A percentile compares a stretch with the other conserved stretches of the same genome.
Conservation (phyloP, 495 filamentous ascomycete genomes). For the Schizothecium vesticola region DNA sequence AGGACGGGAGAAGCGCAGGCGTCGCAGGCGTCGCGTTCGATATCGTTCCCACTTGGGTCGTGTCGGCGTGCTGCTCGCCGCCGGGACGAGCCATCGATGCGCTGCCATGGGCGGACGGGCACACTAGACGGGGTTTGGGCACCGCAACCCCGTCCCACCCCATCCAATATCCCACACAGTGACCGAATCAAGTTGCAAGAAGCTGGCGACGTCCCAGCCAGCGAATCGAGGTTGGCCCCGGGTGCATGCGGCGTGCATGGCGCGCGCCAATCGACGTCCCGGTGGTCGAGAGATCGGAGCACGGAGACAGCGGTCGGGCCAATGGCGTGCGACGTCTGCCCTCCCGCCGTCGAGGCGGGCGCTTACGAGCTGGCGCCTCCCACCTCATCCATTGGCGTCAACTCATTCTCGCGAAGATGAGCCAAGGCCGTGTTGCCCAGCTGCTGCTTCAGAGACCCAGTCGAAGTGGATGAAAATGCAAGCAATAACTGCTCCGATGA, state of each 20-base stretch:
- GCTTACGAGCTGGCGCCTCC: slow-evolving; percentile 27
- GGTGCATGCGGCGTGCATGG: slow-evolving; percentile 22
- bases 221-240: slow-evolving; percentile 22
- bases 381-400: slow-evolving; percentile 22
- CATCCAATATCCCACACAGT: slow-evolving; percentile 3
- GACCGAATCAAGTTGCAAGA: slow-evolving; percentile 24
- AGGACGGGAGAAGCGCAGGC: not conserved
- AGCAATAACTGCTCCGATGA: slow-evolving; percentile 1
- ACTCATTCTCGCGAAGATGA: slow-evolving; percentile 13
- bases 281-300: slow-evolving; percentile 10
- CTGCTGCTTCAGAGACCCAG: not conserved
- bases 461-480: not conserved
- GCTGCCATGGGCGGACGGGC: not conserved
- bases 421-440: slow-evolving; percentile 8
- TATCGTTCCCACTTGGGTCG: not conserved
- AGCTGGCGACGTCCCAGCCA: slow-evolving; percentile 2
- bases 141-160: slow-evolving; percentile 6
- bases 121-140: slow-evolving; percentile 11
- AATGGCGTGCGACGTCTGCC: slow-evolving; percentile 10
- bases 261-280: slow-evolving; percentile 28
- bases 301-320: slow-evolving; percentile 13
- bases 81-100: not conserved
- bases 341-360: slow-evolving; percentile 19
- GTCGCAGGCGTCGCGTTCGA: not conserved
- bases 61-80: not conserved